phyloP scores from a whole-genome alignment of 345 rosid species.

The Linum usitatissimum region DNA sequence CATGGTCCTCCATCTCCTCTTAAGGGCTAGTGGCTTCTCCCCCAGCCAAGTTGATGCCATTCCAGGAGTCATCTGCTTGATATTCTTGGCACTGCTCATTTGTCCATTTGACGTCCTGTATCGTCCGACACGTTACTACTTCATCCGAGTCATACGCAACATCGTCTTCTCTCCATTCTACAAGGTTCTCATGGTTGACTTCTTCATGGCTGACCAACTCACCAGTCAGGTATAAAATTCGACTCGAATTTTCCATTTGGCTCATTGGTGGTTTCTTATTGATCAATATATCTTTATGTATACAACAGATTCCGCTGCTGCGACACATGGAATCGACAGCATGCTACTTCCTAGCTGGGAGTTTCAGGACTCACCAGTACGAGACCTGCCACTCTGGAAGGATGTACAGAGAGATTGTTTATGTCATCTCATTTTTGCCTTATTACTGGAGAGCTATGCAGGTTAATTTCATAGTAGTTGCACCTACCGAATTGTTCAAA shows the following conservation, averaged over 20 bases:
- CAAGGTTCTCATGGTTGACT: slow-evolving; percentile 16
- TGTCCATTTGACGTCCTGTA: slow-evolving; percentile 76
- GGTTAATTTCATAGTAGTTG: slow-evolving; percentile 23
- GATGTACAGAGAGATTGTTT: slow-evolving; percentile 57
- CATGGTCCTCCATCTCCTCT: slow-evolving; percentile 44
- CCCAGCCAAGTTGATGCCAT: slow-evolving; percentile 58
- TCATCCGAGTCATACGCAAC: slow-evolving; percentile 65
- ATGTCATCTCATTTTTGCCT: slow-evolving; percentile 73
- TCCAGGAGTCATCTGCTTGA: slow-evolving; percentile 68
- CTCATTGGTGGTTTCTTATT: too few species aligned
- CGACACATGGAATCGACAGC: slow-evolving; percentile 78
- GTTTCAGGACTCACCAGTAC: slow-evolving; percentile 51
- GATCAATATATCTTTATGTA: neutral
- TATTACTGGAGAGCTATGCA: slow-evolving; percentile 98
- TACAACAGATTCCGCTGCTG: slow-evolving; percentile 59
- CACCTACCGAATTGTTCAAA: neutral
- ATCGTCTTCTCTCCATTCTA: slow-evolving; percentile 81
- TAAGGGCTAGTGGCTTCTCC: slow-evolving; percentile 47
- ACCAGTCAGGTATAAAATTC: slow-evolving; percentile 6
- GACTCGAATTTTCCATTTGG: neutral
- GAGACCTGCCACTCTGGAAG: slow-evolving; percentile 61
- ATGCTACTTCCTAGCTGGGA: slow-evolving; percentile 72
- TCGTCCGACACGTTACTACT: slow-evolving; percentile 73
- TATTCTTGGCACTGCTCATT: slow-evolving; percentile 44
- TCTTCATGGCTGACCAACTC: slow-evolving; percentile 18